phyloP scores from a whole-genome alignment of 2,329 filamentous ascomycete species.

The Cladosporium sphaerospermum region DNA sequence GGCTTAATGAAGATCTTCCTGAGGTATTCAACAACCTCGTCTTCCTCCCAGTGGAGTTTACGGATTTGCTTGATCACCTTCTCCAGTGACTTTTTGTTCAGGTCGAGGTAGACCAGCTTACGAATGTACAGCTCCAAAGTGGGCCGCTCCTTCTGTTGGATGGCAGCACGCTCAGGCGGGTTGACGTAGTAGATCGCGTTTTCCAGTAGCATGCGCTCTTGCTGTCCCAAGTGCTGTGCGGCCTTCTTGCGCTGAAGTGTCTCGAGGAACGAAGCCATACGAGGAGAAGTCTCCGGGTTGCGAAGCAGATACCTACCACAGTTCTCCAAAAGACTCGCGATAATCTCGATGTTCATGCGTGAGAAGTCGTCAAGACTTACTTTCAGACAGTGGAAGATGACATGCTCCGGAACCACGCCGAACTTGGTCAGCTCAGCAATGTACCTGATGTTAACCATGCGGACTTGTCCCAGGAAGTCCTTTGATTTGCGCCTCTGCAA shows the following conservation, averaged over 20 bases:
- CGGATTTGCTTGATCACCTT: conserved; percentile 92
- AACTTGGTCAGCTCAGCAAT: conserved; percentile 97
- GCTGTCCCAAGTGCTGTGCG: conserved; percentile 88
- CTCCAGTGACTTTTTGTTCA: conserved; percentile 89
- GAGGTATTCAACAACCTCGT: conserved; percentile 71
- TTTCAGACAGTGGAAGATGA: conserved; percentile 97
- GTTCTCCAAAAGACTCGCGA: conserved; percentile 91
- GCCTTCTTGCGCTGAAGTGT: conserved; percentile 93
- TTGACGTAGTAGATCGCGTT: conserved; percentile 98
- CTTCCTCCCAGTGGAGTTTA: conserved; percentile 95
- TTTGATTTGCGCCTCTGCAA: conserved; percentile 95
- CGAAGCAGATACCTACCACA: conserved; percentile 90
- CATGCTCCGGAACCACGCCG: conserved; percentile 93
- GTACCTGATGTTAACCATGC: conserved; percentile 93
- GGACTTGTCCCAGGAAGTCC: conserved; percentile 90
- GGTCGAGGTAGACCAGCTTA: conserved; percentile 85
- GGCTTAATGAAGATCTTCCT: conserved; percentile 94
- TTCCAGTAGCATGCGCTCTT: conserved; percentile 96
- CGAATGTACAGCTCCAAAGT: conserved; percentile 89
- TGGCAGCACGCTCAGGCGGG: conserved; percentile 84
- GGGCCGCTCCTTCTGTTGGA: conserved; percentile 92
- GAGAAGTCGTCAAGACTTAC: conserved; percentile 97
- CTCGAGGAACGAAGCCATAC: conserved; percentile 91
- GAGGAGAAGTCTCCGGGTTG: conserved; percentile 83
- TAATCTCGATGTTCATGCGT: conserved; percentile 98